phyloP scores from a whole-genome alignment of 192 early-diverging fungal species.

The Umbelopsis sp. region DNA sequence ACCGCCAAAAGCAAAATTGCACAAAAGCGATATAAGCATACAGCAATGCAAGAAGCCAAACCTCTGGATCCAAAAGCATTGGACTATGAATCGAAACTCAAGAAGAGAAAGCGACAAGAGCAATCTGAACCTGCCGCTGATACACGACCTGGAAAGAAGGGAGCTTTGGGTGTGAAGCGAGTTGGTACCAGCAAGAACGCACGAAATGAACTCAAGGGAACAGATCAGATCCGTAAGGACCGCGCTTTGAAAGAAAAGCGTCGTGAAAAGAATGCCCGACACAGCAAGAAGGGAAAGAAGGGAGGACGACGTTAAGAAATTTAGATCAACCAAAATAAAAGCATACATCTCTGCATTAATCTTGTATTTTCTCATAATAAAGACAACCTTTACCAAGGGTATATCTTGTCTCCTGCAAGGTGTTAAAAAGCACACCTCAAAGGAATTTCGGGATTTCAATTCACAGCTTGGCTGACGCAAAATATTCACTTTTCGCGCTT shows the following conservation, averaged over 20 bases:
- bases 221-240: conserved; percentile 79
- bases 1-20: conserved; percentile 46
- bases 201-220: conserved; percentile 79
- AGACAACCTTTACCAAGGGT: too few species aligned
- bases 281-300: conserved; percentile 29
- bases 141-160: conserved; percentile 28
- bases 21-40: conserved; percentile 76
- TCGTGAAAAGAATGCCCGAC: conserved; percentile 73
- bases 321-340: not conserved
- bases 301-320: conserved; percentile 19
- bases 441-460: too few species aligned
- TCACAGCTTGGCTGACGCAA: too few species aligned
- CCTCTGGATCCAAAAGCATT: conserved; percentile 64
- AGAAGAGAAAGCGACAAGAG: conserved; percentile 54
- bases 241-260: conserved; percentile 72
- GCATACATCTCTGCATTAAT: not conserved
- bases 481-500: too few species aligned
- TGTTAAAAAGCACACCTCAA: too few species aligned
- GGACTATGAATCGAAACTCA: conserved; percentile 68
- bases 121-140: conserved; percentile 41
- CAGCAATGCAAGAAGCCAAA: conserved; percentile 70
- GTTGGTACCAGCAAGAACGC: conserved; percentile 40
- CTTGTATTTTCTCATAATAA: not conserved
- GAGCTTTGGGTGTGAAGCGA: conserved; percentile 42
- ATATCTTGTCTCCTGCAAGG: too few species aligned